A percentile compares a stretch with the other conserved stretches of the same genome.
phyloP scores from a whole-genome alignment of 2,329 filamentous ascomycete species.

The Colletotrichum sp. region DNA sequence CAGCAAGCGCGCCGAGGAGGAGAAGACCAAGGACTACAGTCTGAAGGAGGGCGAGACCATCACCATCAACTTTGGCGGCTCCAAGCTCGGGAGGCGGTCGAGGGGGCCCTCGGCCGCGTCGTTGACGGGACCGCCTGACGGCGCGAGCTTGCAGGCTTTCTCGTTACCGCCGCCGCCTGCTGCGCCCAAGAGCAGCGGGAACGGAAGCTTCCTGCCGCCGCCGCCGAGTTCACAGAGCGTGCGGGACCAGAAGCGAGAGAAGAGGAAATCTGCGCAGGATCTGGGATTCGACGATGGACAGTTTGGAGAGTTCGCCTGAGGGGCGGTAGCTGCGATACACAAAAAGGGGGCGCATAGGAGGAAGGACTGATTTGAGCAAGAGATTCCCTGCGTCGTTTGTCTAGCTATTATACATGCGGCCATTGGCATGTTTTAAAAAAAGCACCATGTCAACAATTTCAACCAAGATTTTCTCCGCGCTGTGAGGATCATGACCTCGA shows the following conservation, averaged over 20 bases:
- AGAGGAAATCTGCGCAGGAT: constrained; percentile 63
- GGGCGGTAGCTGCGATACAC: neutral
- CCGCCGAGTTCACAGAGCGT: constrained; percentile 68
- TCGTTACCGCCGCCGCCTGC: constrained; percentile 75
- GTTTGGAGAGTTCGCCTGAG: constrained; percentile 79
- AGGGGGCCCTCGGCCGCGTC: constrained; percentile 34
- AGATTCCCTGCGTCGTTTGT: neutral
- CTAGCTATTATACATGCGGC: neutral
- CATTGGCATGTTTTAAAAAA: neutral
- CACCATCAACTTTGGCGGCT: constrained; percentile 73
- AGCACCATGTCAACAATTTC: neutral
- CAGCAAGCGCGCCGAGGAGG: constrained; percentile 41
- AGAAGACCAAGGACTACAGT: constrained; percentile 77
- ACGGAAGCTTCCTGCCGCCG: constrained; percentile 57
- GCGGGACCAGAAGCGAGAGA: constrained; percentile 64
- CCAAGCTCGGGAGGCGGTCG: constrained; percentile 49
- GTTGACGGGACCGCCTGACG: constrained; percentile 7
- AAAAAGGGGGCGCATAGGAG: neutral
- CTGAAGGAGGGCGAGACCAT: constrained; percentile 92
- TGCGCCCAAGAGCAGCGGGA: constrained; percentile 31
- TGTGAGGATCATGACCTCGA: neutral
- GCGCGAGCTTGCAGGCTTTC: constrained; percentile 58
- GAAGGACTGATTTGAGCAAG: neutral
- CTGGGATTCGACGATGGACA: constrained; percentile 87
- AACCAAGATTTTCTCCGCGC: neutral